phyloP scores from a whole-genome alignment of 257 asterid species.

The Solanum virginianum region DNA sequence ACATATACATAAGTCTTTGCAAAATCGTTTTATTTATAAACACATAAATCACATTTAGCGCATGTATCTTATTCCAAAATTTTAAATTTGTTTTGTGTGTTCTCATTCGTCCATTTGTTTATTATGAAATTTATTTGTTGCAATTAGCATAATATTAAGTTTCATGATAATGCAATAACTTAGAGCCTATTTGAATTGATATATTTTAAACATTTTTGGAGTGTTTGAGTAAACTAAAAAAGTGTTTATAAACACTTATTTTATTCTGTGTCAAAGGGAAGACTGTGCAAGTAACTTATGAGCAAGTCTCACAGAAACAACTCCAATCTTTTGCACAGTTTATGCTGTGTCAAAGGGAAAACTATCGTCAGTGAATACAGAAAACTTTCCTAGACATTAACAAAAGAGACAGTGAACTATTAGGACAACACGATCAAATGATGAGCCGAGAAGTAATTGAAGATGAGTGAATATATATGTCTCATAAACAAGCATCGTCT shows the following conservation, averaged over 20 bases:
- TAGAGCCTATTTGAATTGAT: not conserved
- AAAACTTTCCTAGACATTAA: not conserved
- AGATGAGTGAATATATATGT: not conserved
- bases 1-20: too few relatives aligned
- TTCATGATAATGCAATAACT: not conserved
- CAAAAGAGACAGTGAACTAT: not conserved
- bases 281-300: slow-evolving; percentile 12
- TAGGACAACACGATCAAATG: not conserved
- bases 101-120: not conserved
- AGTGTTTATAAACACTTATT: too few relatives aligned
- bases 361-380: slow-evolving; percentile 50
- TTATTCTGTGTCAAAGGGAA: too few relatives aligned
- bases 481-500: not conserved
- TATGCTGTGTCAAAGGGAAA: slow-evolving; percentile 76
- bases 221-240: too few relatives aligned
- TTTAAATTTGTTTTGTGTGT: too few relatives aligned
- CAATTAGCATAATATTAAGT: not conserved
- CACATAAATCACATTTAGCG: too few relatives aligned
- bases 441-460: not conserved
- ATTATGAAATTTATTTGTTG: not conserved
- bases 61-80: too few relatives aligned
- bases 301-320: slow-evolving; percentile 40
- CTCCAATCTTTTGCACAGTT: slow-evolving; percentile 57
- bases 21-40: too few relatives aligned
- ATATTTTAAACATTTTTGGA: too few relatives aligned